Base-by-base conservation (phyloP, 352 stramenopile genomes). In the Pythium insidiosum region DNA sequence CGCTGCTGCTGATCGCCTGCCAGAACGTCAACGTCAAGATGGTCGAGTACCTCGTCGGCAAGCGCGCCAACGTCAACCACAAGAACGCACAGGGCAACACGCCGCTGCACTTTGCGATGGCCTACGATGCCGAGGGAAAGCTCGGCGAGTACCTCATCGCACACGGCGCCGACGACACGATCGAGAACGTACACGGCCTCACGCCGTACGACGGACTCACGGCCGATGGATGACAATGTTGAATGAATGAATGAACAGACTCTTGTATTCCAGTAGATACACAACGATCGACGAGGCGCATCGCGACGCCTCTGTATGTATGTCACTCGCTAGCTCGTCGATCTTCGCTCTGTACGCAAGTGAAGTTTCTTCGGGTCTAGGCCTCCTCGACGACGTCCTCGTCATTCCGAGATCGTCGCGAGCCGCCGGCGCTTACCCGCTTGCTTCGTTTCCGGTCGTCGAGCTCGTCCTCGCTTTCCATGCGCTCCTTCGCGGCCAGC, bases 31-130 rank as follows among this genome's bases (percentile, higher is more conserved):
- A 96, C 56, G 60, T 79, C 24, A 77, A 80, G 47, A 91, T 96
- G 58, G 77, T 88, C 25, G 88, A 96, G 66, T 70, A 91, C 35
- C 61, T 98, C 6, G 60, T 97, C 4, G 29, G 53, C 1, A 84
- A 82, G 36, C 76, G 81, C 41, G 84, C 85, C 7, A 91, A 91
- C 43, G 66, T 97, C 16, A 97, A 98, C 48, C 83, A 96, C 63
- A 66, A 77, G 38, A 97, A 98, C 61, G 70, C 70, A 0, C 68
- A 89, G 33, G 88, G 92, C 41, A 97, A 97, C 63, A 97, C 92
- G 13, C 62, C 91, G 21, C 63, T 98, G 37, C 92, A 97, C 53
- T 97, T 95, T 50, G 92, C 92, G 5, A 95, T 98, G 79, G 80
- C 82, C 4, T 97, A 96, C 64, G 90, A 98, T 58, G 34, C 70